Conservation (phyloP, 1,284 basidiomycete species). For the Naganishia cerealis region DNA sequence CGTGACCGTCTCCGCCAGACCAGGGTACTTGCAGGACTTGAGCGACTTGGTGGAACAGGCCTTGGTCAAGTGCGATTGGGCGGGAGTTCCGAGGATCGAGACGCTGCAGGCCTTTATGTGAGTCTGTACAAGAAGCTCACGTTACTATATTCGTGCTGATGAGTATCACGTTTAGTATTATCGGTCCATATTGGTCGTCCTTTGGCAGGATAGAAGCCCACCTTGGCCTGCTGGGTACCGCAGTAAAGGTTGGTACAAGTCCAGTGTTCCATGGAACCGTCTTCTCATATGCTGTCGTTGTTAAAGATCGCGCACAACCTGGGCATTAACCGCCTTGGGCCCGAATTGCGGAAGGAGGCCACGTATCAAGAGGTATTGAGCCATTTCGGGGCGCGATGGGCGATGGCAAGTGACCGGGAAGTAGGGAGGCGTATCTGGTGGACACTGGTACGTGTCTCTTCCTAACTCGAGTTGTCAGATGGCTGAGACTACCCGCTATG, state of each 20-base stretch:
- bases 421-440: conserved; percentile 40
- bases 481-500: neutral
- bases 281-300: neutral
- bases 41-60: conserved; percentile 34
- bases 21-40: conserved; percentile 7
- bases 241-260: conserved; percentile 34
- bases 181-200: conserved; percentile 37
- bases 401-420: conserved; percentile 37
- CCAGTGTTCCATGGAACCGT: neutral
- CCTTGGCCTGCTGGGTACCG: conserved; percentile 38
- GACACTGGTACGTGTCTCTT: conserved; percentile 29
- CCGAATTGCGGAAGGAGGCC: conserved; percentile 11
- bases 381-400: conserved; percentile 34
- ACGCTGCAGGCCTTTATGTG: conserved; percentile 39
- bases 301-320: conserved; percentile 29
- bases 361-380: conserved; percentile 19
- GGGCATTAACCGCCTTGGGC: conserved; percentile 25
- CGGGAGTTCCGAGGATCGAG: conserved; percentile 38
- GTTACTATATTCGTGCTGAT: neutral
- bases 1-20: conserved; percentile 39
- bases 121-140: neutral
- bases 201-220: conserved; percentile 38
- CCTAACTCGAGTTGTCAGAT: neutral
- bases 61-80: conserved; percentile 40
- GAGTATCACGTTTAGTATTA: conserved; percentile 32